Evolutionary conservation across 2,329 filamentous ascomycete genomes (phyloP), one percentile per base, ranked within the genome.

Genomic region (Talaromyces sp.): DNA sequence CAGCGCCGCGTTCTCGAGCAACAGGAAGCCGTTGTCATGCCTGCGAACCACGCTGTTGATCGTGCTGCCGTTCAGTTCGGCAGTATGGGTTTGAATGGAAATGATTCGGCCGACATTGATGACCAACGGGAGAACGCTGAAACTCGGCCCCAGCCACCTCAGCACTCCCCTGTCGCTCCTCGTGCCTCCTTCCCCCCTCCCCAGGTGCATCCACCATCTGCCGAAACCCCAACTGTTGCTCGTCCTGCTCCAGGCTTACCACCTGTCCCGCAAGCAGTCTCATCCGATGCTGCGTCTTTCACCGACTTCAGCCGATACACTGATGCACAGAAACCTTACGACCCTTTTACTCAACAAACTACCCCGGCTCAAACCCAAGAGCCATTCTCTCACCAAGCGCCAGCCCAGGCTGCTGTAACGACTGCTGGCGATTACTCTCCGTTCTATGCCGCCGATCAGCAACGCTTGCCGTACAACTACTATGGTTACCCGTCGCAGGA

Each of bases 11-110:
- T 97, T 59, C 83, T 96, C 71, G 93, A 98, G 70, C 95, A 99
- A 74, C 93, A 96, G 76, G 95, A 99, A 79, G 92, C 95, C 63
- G 95, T 99, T 47, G 92, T 96, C 66, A 97, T 99, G 94, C 95
- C 95, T 53, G 92, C 91, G 63, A 96, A 97, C 80, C 92, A 95
- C 68, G 93, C 95, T 59, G 90, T 99, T 31, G 94, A 98, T 74
- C 89, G 92, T 69, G 87, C 94, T 67, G 90, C 93, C 56, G 92
- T 99, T 56, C 94, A 98, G 74, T 99, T 99, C 75, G 95, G 95
- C 65, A 96, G 93, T 75, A 91, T 99, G 82, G 96, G 89, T 72
- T 78, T 99, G 70, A 93, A 91, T 72, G 92, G 88, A 59, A 85
- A 85, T 64, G 64, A 68, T 12, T 68, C 63, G 59, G 75, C 81